A percentile compares a stretch with the other conserved stretches of the same genome.
Evolutionary conservation across 2,329 filamentous ascomycete genomes (phyloP).

Genomic region (Geosmithia putterillii): DNA sequence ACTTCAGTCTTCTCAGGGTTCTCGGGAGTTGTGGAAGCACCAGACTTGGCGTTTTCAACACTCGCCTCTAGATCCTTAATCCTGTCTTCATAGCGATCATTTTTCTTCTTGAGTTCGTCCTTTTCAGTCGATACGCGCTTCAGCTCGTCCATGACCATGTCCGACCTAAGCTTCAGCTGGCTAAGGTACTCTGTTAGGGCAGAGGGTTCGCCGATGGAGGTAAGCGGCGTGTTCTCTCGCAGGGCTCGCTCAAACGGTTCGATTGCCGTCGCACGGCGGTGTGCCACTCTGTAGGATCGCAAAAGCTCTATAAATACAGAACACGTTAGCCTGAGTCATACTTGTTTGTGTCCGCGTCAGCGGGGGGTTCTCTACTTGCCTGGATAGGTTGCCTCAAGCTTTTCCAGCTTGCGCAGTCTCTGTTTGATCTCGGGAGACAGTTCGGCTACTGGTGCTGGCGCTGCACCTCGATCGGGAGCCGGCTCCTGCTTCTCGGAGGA

Average conservation of each 20-base stretch:
- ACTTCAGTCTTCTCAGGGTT: slow-evolving; percentile 18
- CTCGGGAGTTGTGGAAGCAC: slow-evolving; percentile 7
- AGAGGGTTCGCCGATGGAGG: slow-evolving; percentile 74
- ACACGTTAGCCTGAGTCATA: not conserved
- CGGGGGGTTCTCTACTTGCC: slow-evolving; percentile 38
- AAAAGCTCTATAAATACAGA: slow-evolving; percentile 52
- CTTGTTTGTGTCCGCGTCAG: not conserved
- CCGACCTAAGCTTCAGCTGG: slow-evolving; percentile 71
- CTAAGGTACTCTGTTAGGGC: slow-evolving; percentile 83
- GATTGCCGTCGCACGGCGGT: slow-evolving; percentile 74
- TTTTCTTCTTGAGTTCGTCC: slow-evolving; percentile 66
- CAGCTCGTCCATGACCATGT: slow-evolving; percentile 90
- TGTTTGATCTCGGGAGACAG: slow-evolving; percentile 62
- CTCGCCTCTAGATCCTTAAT: slow-evolving; percentile 51
- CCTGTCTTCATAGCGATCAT: slow-evolving; percentile 55
- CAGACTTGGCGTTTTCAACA: slow-evolving; percentile 34
- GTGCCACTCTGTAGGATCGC: slow-evolving; percentile 83
- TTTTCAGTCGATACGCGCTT: slow-evolving; percentile 76
- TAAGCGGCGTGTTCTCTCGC: slow-evolving; percentile 83
- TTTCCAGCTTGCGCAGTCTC: slow-evolving; percentile 77
- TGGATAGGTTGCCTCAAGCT: slow-evolving; percentile 76
- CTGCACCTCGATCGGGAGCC: not conserved
- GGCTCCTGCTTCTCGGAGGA: slow-evolving; percentile 3
- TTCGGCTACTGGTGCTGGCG: slow-evolving; percentile 24
- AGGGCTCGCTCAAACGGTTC: slow-evolving; percentile 88